A percentile compares a stretch with the other conserved stretches of the same genome.
Evolutionary conservation across 106 monocot species (phyloP).

Genomic region (Cymbidium sinense): DNA sequence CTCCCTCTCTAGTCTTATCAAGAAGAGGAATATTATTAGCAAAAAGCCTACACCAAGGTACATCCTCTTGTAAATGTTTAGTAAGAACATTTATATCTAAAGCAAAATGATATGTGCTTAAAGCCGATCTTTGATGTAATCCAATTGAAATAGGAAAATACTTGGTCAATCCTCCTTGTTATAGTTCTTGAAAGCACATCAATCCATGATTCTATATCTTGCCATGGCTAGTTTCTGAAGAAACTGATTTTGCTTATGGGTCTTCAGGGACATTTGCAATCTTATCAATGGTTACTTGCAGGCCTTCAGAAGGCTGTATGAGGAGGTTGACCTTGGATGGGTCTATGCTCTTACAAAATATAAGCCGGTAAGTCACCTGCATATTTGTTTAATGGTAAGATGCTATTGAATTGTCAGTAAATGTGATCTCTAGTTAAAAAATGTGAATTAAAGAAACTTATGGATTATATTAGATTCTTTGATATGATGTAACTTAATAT

Average conservation of each 20-base stretch:
- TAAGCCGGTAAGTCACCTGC: conserved; percentile 64
- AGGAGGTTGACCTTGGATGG: conserved; percentile 95
- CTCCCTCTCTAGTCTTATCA: too few relatives aligned
- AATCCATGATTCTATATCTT: neutral
- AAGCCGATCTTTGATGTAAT: too few relatives aligned
- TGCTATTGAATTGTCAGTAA: too few relatives aligned
- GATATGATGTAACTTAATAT: neutral
- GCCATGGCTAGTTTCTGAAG: neutral
- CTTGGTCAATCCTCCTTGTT: neutral
- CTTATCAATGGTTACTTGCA: conserved; percentile 18
- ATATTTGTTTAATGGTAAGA: neutral
- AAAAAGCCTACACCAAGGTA: too few relatives aligned
- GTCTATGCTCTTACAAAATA: conserved; percentile 84
- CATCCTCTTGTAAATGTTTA: too few relatives aligned
- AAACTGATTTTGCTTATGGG: too few relatives aligned
- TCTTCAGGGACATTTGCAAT: neutral
- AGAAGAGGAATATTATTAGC: too few relatives aligned
- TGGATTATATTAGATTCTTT: neutral
- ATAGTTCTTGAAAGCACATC: neutral
- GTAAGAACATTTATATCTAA: too few relatives aligned
- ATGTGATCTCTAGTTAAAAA: too few relatives aligned
- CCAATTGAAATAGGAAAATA: too few relatives aligned
- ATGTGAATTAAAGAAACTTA: neutral
- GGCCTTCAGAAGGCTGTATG: conserved; percentile 91
- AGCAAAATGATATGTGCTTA: too few relatives aligned